These are phyloP conservation scores for Nannizziopsis barbatae DNA, from an alignment of 2,329 filamentous ascomycete genomes.

Conservation along the genomic window DNA sequence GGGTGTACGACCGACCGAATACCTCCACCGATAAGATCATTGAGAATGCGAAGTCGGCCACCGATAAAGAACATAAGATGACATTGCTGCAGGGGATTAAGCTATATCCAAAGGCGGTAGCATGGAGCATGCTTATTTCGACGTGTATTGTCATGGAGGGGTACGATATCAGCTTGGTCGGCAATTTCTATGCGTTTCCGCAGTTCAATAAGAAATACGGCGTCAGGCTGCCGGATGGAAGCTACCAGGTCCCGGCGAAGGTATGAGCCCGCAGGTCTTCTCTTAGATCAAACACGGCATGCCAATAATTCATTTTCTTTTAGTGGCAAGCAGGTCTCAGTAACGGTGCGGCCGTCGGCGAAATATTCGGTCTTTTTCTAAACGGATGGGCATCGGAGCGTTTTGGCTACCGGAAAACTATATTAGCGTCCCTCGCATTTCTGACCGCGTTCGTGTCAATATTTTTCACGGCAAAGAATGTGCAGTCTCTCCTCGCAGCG, in stretches of 20 bases:
- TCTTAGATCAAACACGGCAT: constrained; percentile 1
- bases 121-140: constrained; percentile 76
- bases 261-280: constrained; percentile 21
- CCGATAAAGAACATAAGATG: constrained; percentile 50
- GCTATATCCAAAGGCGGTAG: constrained; percentile 77
- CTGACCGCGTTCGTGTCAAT: constrained; percentile 41
- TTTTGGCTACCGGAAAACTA: constrained; percentile 43
- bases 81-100: constrained; percentile 63
- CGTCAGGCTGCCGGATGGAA: constrained; percentile 22
- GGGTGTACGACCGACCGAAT: neutral
- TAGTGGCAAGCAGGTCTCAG: constrained; percentile 39
- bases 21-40: constrained; percentile 1
- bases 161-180: constrained; percentile 70
- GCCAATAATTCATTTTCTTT: constrained; percentile 11
- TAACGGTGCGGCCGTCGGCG: constrained; percentile 35
- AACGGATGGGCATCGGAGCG: constrained; percentile 43
- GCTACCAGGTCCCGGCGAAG: constrained; percentile 32
- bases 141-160: constrained; percentile 88
- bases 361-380: constrained; percentile 42
- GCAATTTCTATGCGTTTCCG: constrained; percentile 57
- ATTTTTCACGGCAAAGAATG: constrained; percentile 42
- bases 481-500: constrained; percentile 39
- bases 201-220: constrained; percentile 36
- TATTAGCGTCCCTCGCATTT: constrained; percentile 38
- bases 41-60: constrained; percentile 33